A percentile compares a stretch with the other conserved stretches of the same genome.
Evolutionary conservation across 495 filamentous ascomycete genomes (phyloP).

Genomic region (Penicillium herquei): DNA sequence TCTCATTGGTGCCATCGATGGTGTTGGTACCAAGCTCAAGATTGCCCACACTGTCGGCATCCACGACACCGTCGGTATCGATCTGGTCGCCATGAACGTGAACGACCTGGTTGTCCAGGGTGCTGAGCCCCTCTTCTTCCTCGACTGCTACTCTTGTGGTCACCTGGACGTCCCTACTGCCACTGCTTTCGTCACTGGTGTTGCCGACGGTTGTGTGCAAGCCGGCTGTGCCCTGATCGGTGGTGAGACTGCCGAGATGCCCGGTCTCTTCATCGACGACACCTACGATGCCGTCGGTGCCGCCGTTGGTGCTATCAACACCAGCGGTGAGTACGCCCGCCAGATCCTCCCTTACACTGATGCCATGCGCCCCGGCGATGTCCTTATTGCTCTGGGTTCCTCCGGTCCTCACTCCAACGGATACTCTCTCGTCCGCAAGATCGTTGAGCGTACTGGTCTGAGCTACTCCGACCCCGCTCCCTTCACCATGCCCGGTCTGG

Average conservation of each 20-base stretch:
- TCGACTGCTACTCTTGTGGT: slow-evolving; percentile 93
- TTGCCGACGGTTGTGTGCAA: slow-evolving; percentile 78
- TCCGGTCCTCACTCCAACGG: slow-evolving; percentile 92
- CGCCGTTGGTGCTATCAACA: slow-evolving; percentile 77
- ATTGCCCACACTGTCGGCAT: slow-evolving; percentile 85
- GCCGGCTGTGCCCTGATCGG: slow-evolving; percentile 87
- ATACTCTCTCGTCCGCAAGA: slow-evolving; percentile 87
- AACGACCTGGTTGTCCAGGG: slow-evolving; percentile 97
- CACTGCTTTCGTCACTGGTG: slow-evolving; percentile 78
- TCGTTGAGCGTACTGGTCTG: slow-evolving; percentile 71
- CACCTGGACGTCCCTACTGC: slow-evolving; percentile 76
- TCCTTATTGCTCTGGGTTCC: slow-evolving; percentile 78
- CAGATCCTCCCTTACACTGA: slow-evolving; percentile 71
- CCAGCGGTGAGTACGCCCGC: slow-evolving; percentile 44
- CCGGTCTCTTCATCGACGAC: slow-evolving; percentile 77
- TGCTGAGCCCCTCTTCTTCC: slow-evolving; percentile 89
- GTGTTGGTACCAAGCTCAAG: slow-evolving; percentile 94
- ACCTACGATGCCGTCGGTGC: slow-evolving; percentile 90
- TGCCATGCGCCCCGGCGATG: slow-evolving; percentile 76
- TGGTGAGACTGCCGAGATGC: slow-evolving; percentile 98
- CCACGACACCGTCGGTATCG: slow-evolving; percentile 91
- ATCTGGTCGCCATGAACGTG: slow-evolving; percentile 98
- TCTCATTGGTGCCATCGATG: slow-evolving; percentile 88
- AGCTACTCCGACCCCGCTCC: slow-evolving; percentile 68
- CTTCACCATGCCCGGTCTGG: slow-evolving; percentile 58